Evolutionary conservation across 768 basidiomycete genomes (phyloP), one percentile per base, ranked within the genome.

Genomic region (Trametes gibbosa): DNA sequence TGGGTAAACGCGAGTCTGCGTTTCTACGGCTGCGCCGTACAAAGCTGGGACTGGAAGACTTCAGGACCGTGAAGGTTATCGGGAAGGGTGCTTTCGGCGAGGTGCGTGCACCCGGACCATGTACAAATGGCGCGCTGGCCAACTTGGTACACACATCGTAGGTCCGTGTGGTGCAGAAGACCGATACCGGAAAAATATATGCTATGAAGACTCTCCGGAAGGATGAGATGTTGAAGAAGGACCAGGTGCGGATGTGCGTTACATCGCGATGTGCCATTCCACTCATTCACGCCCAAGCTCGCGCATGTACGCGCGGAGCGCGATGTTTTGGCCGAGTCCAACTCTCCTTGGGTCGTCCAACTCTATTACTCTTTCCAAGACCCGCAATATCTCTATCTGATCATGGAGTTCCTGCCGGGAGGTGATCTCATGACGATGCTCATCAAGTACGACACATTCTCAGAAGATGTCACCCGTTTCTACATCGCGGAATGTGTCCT

Each of bases 381-480:
- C 71, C 77, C 90, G 1, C 77, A 87, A 52, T 93, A 90, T 66
- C 82, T 99, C 24, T 99, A 98, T 76, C 81, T 99, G 54, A 90
- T 98, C 77, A 98, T 98, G 97, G 97, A 98, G 76, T 99, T 96
- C 74, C 80, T 99, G 46, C 95, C 96, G 55, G 97, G 97, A 46
- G 97, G 97, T 32, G 97, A 99, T 72, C 79, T 98, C 61, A 98
- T 99, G 97, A 97, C 95, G 4, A 98, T 98, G 96, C 80, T 98
- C 58, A 98, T 98, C 81, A 98, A 98, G 75, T 98, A 98, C 75
- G 97, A 98, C 71, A 97, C 95, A 0, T 98, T 98, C 75, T 92
- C 92, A 0, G 96, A 98, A 75, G 97, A 98, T 67, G 96, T 98
- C 14, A 94, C 94, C 56, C 84, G 96, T 52, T 98, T 98, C 74